A percentile compares a stretch with the other conserved stretches of the same genome.
Conservation (phyloP, 306 rosid species). For the Pterocarpus santalinus region DNA sequence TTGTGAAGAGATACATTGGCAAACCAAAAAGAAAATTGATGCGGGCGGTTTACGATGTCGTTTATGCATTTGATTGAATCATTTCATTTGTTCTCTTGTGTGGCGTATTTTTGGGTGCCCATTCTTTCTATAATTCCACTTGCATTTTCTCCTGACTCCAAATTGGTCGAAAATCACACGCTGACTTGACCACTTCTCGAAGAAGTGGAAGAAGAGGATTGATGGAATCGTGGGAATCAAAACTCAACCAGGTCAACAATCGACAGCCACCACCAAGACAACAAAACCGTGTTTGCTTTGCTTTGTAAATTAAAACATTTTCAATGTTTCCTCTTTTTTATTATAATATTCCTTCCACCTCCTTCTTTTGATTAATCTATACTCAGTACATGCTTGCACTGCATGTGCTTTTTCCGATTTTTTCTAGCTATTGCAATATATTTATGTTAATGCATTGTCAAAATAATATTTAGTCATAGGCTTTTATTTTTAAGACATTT, state of each 20-base stretch:
- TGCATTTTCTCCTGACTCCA: background rate
- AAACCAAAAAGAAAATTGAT: too few relatives aligned
- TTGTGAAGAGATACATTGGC: too few relatives aligned
- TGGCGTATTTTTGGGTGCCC: background rate
- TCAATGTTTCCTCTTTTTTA: background rate
- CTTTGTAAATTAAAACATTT: slow-evolving; percentile 9
- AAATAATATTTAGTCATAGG: too few relatives aligned
- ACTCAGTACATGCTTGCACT: background rate
- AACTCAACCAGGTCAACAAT: slow-evolving; percentile 52
- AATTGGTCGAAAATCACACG: slow-evolving; percentile 36
- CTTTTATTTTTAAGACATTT: too few relatives aligned
- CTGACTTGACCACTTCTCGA: slow-evolving; percentile 48
- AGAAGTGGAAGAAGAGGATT: background rate
- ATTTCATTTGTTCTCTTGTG: background rate
- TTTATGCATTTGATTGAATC: too few relatives aligned
- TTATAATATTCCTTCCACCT: background rate
- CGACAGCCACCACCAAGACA: slow-evolving; percentile 41
- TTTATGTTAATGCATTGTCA: background rate
- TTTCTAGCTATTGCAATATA: background rate
- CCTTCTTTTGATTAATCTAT: background rate
- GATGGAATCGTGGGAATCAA: slow-evolving; percentile 36
- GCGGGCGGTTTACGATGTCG: too few relatives aligned
- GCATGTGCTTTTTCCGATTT: slow-evolving; percentile 33
- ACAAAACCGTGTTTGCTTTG: slow-evolving; percentile 54
- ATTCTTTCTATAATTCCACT: background rate